Evolutionary conservation across 1,284 basidiomycete species (phyloP), one percentile per base, ranked within the genome.

Genomic region (Trichosporon sp.): DNA sequence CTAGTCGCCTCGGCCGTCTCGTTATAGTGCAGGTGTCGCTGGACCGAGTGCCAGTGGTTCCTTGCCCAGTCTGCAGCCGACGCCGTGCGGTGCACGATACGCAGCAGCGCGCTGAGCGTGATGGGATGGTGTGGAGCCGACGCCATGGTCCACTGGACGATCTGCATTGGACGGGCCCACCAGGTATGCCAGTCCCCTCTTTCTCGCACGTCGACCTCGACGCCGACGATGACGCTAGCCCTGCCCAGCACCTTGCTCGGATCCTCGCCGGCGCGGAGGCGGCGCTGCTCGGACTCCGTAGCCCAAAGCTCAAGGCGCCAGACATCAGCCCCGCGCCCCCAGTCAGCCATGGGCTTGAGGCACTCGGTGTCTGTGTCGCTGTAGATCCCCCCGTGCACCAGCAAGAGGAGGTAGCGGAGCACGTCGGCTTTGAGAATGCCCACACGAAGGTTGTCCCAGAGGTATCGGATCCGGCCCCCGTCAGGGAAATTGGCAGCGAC

Each of bases 101-200:
- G 73, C 16, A 77, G 62, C 14, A 79, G 36, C 19, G 78, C 72
- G 11, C 68, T 65, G 19, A 80, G 65, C 8, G 72, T 58, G 49
- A 81, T 79, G 2, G 79, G 80, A 60, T 80, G 78, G 59, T 56
- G 60, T 2, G 76, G 77, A 3, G 76, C 70, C 0, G 76, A 71
- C 3, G 75, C 72, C 65, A 82, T 74, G 1, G 81, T 82, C 81
- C 81, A 82, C 69, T 81, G 80, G 2, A 74, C 75, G n/a, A 82
- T 76, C 67, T 81, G 80, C 14, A 81, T 68, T 6, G 78, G 79
- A 32, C 79, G 64, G 25, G 79, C 71, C 78, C 78, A 81, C 78
- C 78, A 80, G 44, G 76, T 71, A 44, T 73, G 61, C 81, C 81
- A 82, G 66, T 82, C 80, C 31, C 72, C 67, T 36, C 79, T 62